Evolutionary conservation across 2,329 filamentous ascomycete species (phyloP), one percentile per base, ranked within the genome.

Genomic region (Neonectria sp.): DNA sequence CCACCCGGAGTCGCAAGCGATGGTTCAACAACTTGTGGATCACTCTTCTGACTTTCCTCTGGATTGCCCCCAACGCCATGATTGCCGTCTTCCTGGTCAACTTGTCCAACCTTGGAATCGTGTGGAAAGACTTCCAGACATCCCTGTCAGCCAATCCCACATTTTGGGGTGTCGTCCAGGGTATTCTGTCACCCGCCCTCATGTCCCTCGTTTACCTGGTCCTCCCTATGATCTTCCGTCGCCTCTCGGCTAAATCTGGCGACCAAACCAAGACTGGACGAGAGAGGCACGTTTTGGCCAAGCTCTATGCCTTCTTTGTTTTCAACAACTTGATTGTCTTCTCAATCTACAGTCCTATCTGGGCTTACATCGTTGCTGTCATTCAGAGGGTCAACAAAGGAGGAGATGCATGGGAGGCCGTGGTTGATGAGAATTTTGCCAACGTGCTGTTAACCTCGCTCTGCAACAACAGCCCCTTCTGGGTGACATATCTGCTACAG

Each of bases 301-400:
- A 97, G 80, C 87, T 99, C 3, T 99, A 97, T 82, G 89, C 93
- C 21, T 99, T 99, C 84, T 99, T 99, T 81, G 89, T 98, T 59
- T 95, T 99, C 86, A 99, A 99, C 88, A 98, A 98, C 78, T 82
- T 99, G 62, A 85, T 99, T 72, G 91, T 98, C 65, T 98, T 98
- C 81, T 98, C 95, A 12, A 85, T 97, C 15, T 98, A 98, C 80
- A 94, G 93, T 51, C 91, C 93, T 2, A 82, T 95, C 17, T 98
- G 94, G 90, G 84, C 85, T 1, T 95, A 95, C 74, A 84, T 95
- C 9, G 83, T 90, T 1, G 84, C 84, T 5, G 90, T 97, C 43
- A 83, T 95, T 52, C 78, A 88, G 3, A 82, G 86, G 51, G 89
- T 89, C 0, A 79, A 86, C 4, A 81, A 86, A 0, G 87, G 89